Evolutionary conservation across 2,329 filamentous ascomycete species (phyloP), one percentile per base, ranked within the genome.

Genomic region (Trichoderma semiorbis): DNA sequence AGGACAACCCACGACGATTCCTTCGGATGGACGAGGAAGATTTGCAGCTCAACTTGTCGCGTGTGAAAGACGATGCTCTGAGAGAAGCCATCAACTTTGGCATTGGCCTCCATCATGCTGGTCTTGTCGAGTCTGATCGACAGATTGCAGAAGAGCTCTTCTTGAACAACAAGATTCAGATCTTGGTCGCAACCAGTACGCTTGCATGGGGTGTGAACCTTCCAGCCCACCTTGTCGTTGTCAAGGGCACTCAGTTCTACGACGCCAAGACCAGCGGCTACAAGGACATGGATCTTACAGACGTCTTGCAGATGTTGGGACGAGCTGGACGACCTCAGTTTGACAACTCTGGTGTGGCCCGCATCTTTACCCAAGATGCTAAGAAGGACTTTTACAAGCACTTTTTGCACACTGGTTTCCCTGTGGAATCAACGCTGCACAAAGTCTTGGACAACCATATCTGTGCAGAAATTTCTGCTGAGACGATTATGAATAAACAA

Each of bases 311-410:
- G 82, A 99, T 99, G 96, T 86, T 99, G 32, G 96, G 96, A 76
- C 92, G 96, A 82, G 96, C 96, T 14, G 96, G 96, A 18, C 92
- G 96, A 74, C 96, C 96, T 4, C 96, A 99, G 79, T 99, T 99
- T 80, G 96, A 99, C 81, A 93, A 91, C 69, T 97, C 95, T 0
- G 96, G 97, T 75, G 97, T 99, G 71, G 97, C 96, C 11, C 91
- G 95, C 34, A 99, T 99, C 79, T 97, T 99, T 79, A 99, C 96
- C 0, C 95, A 99, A 78, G 95, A 98, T 77, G 86, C 95, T 3
- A 99, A 98, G 86, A 99, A 99, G 83, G 94, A 97, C 72, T 99
- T 99, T 81, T 99, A 99, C 84, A 99, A 99, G 84, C 96, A 99
- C 83, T 99, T 99, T 84, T 83, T 99, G 69, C 96, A 99, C 79